Conservation (phyloP, 352 stramenopile species). For the Phytophthora citricola region DNA sequence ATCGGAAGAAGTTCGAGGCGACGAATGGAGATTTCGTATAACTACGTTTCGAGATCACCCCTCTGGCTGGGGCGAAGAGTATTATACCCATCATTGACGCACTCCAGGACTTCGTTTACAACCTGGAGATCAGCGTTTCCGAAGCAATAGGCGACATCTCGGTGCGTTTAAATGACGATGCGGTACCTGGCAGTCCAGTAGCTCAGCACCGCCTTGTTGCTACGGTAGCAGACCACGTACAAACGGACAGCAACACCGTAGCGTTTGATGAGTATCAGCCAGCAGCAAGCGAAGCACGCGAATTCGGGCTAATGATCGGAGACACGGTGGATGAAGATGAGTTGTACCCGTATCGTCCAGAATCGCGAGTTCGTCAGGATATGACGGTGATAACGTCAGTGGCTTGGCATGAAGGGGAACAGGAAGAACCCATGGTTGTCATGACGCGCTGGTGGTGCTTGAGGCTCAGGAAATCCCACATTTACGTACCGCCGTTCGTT, state of each 20-base stretch:
- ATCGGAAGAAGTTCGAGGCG: constrained; percentile 44
- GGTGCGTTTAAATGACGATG: constrained; percentile 55
- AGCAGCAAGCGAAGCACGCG: constrained; percentile 1
- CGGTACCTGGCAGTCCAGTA: constrained; percentile 25
- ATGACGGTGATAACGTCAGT: constrained; percentile 23
- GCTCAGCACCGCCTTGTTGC: constrained; percentile 43
- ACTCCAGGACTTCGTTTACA: constrained; percentile 47
- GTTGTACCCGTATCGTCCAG: constrained; percentile 21
- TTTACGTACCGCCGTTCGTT: background rate
- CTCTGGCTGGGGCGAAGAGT: constrained; percentile 30
- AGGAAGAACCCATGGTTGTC: constrained; percentile 18
- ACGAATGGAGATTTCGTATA: constrained; percentile 37
- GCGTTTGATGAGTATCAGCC: constrained; percentile 38
- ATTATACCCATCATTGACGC: constrained; percentile 43
- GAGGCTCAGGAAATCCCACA: constrained; percentile 24
- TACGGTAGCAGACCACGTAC: constrained; percentile 23
- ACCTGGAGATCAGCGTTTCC: constrained; percentile 54
- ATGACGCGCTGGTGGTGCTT: constrained; percentile 35
- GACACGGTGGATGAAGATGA: constrained; percentile 52
- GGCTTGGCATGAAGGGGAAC: background rate
- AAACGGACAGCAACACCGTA: constrained; percentile 29
- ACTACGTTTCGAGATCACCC: constrained; percentile 44
- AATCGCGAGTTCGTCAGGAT: constrained; percentile 44
- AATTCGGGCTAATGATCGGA: constrained; percentile 21
- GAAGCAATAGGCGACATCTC: constrained; percentile 48